Conservation (phyloP, 192 early-diverging fungal genomes). For the Pilobolus umbonatus region DNA sequence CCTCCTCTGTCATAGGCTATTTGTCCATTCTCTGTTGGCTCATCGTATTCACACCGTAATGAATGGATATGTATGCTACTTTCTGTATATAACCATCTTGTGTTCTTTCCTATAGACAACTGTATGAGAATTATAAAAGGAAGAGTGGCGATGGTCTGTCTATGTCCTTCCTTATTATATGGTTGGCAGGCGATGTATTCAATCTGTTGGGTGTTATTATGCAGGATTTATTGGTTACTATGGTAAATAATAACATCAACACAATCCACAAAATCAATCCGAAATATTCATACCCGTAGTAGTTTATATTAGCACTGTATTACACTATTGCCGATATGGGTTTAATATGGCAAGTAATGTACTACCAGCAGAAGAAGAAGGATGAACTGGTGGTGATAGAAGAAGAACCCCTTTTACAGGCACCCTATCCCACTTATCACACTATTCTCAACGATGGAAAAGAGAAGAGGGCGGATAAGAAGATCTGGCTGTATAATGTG, state of each 20-base stretch:
- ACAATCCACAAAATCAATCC: too few relatives aligned
- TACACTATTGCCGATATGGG: slow-evolving; percentile 68
- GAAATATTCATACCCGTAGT: too few relatives aligned
- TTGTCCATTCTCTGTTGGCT: slow-evolving; percentile 74
- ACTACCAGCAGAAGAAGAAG: slow-evolving; percentile 45
- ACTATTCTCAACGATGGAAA: not conserved
- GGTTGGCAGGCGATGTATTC: slow-evolving; percentile 76
- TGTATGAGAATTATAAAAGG: slow-evolving; percentile 71
- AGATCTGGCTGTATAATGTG: slow-evolving; percentile 1
- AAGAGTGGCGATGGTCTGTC: slow-evolving; percentile 76
- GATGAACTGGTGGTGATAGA: slow-evolving; percentile 11
- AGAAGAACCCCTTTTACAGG: not conserved
- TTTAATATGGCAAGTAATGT: slow-evolving; percentile 60
- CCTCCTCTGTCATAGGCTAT: slow-evolving; percentile 55
- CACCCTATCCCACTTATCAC: not conserved
- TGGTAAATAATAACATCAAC: too few relatives aligned
- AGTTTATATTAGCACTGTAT: slow-evolving; percentile 62
- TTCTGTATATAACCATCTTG: not conserved
- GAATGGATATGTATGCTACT: not conserved
- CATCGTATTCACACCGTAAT: slow-evolving; percentile 76
- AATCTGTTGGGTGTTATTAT: slow-evolving; percentile 68
- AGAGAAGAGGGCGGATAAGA: not conserved
- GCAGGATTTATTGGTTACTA: slow-evolving; percentile 66
- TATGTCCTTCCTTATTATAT: slow-evolving; percentile 64
- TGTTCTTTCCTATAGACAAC: slow-evolving; percentile 48